Evolutionary conservation across 2,329 filamentous ascomycete genomes (phyloP), one percentile per base, ranked within the genome.

Genomic region (Polytolypa hystricis): DNA sequence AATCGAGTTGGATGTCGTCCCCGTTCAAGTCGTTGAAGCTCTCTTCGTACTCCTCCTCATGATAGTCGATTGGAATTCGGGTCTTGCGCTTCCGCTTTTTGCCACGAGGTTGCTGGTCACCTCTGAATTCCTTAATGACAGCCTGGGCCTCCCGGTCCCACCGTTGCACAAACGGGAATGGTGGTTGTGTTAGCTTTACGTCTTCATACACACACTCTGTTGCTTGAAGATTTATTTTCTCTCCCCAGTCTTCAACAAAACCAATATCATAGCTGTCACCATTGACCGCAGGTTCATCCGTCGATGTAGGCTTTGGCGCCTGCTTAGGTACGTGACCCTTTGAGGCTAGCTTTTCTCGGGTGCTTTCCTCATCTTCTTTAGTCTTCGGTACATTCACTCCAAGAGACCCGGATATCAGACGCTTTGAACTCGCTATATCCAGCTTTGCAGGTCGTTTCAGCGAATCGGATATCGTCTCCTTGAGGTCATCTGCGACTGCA

Each of bases 161-260:
- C 31, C 83, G 74, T 56, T 95, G 86, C 11, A 82, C 68, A 56
- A 95, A 95, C 0, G 87, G 87, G 51, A 93, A 95, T 0, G 87
- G 84, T 0, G 89, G 87, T 21, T 83, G 72, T 36, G 73, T 81
- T 30, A 93, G 66, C 20, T 71, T 63, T 26, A 84, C 62, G 4
- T 69, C 72, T 19, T 82, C 72, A n/a, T 82, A 70, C 43, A 77
- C 75, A 58, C 87, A 95, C 56, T 96, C 89, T 1, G 93, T 83
- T 15, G 84, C 87, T 16, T 74, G 72, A 42, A 93, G 76, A 8
- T 66, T 71, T 41, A 95, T 79, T 46, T 77, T 84, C 4, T 74
- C 64, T 46, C 74, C 74, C 87, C 87, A 95, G 15, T 73, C 69
- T 19, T 81, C 70, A 1, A 70, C 61, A 30, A 75, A 68, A 30